Conservation (phyloP, 768 basidiomycete genomes). For the Lactarius vividus region DNA sequence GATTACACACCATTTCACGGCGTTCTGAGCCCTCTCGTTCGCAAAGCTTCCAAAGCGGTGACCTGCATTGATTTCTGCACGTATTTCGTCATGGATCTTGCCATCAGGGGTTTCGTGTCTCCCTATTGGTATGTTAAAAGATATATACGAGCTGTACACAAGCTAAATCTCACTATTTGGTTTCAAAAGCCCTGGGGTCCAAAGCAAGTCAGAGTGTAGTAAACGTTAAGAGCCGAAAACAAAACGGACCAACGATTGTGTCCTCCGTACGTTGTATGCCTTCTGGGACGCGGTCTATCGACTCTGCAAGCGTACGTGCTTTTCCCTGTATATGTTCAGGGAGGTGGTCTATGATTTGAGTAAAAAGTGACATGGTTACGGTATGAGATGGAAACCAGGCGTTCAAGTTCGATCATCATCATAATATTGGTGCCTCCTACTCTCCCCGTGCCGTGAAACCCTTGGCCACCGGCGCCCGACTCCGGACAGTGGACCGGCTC, state of each 20-base stretch:
- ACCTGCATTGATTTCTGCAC: constrained; percentile 67
- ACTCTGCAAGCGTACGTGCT: not conserved
- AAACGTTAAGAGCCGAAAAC: not conserved
- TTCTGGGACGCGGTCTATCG: constrained; percentile 28
- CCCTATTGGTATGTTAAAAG: constrained; percentile 31
- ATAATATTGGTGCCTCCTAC: too few relatives aligned
- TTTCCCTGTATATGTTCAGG: not conserved
- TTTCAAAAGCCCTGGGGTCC: constrained; percentile 23
- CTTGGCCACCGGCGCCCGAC: not conserved
- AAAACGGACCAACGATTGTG: constrained; percentile 26
- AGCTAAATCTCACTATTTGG: constrained; percentile 25
- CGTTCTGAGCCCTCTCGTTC: constrained; percentile 59
- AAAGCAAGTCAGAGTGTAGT: not conserved
- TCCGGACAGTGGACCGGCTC: not conserved
- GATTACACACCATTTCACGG: constrained; percentile 73
- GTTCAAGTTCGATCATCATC: not conserved
- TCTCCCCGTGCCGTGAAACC: too few relatives aligned
- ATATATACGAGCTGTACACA: not conserved
- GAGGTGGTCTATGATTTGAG: not conserved
- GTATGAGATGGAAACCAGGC: not conserved
- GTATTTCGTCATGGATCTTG: constrained; percentile 63
- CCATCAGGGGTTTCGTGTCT: constrained; percentile 80
- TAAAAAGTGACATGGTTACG: not conserved
- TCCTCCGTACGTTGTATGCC: constrained; percentile 29
- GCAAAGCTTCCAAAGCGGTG: constrained; percentile 92